Base-by-base conservation (phyloP, 2,329 filamentous ascomycete species). In the Coleophoma cylindrospora region DNA sequence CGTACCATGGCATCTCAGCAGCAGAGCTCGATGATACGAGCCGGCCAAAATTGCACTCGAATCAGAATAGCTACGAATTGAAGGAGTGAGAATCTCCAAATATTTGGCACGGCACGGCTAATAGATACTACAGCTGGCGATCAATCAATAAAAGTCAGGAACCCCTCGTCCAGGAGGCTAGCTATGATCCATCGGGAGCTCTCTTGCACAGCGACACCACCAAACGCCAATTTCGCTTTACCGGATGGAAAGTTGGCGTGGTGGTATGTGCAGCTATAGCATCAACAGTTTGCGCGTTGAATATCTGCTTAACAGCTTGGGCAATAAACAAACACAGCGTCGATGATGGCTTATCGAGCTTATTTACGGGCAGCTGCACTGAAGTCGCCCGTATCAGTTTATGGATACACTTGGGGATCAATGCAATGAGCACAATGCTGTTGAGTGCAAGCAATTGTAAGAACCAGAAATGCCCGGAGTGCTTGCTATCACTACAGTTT, bases 371-470 rank as follows among this genome's bases (percentile, higher is more conserved):
- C 6, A 38, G 13, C 13, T 38, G 36, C 36, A 5, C 36, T 6
- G 15, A 38, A 38, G 36, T 17, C 4, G 13, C 13, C 13, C 4
- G 11, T 17, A 14, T 38, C 13, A 38, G 15, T 38, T 38, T 17
- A 17, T 38, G 36, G 36, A 38, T 43, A 14, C 52, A 54, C 36
- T 7, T 52, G 2, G 14, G 55, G 0, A 68, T 71, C 50, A 71
- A 70, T 46, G 49, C 64, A 8, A 48, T 70, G 4, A 62, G 60
- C 17, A 68, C 65, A 1, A 17, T 62, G 1, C 52, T 70, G 1
- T 54, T 70, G 1, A 54, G 53, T 7, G 61, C 63, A 1, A 63
- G 59, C 17, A 70, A 68, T 45, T 66, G 22, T 27, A 27, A 27
- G 22, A 27, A 8, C 22, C 22, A 27, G 22, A 27, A 27, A 27